These are phyloP conservation scores for Onygenales sp. DNA, from an alignment of 2,329 filamentous ascomycete species.

Conservation along the genomic window DNA sequence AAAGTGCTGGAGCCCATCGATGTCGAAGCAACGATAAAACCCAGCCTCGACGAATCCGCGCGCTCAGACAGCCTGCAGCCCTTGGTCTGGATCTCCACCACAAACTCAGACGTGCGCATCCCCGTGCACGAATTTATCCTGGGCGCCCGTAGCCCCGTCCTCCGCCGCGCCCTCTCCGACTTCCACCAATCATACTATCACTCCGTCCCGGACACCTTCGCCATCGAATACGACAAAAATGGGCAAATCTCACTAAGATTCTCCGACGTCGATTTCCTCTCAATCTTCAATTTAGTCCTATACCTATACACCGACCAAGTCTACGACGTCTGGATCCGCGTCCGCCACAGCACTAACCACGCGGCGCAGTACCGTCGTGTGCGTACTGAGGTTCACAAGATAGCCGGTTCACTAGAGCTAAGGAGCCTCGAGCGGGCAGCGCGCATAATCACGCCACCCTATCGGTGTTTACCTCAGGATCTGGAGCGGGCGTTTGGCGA, in stretches of 20 bases:
- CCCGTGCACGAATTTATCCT: slow-evolving; percentile 79
- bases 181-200: slow-evolving; percentile 47
- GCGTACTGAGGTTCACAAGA: slow-evolving; percentile 75
- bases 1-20: not conserved
- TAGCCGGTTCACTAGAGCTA: slow-evolving; percentile 65
- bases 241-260: slow-evolving; percentile 55
- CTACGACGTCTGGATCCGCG: slow-evolving; percentile 80
- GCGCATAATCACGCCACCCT: slow-evolving; percentile 60
- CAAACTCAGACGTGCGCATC: slow-evolving; percentile 58
- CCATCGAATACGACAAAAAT: slow-evolving; percentile 43
- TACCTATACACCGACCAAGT: slow-evolving; percentile 73
- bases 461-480: slow-evolving; percentile 57
- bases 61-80: slow-evolving; percentile 17
- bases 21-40: slow-evolving; percentile 19
- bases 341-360: slow-evolving; percentile 45
- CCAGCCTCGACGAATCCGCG: slow-evolving; percentile 17
- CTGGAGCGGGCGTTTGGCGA: slow-evolving; percentile 62
- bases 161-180: slow-evolving; percentile 54
- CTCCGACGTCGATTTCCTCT: slow-evolving; percentile 62
- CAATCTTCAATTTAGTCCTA: slow-evolving; percentile 67
- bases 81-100: slow-evolving; percentile 41
- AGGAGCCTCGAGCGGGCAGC: slow-evolving; percentile 64
- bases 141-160: slow-evolving; percentile 58
- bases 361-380: slow-evolving; percentile 70
- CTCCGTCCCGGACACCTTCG: slow-evolving; percentile 51